These are phyloP conservation scores for Spiraea crenata DNA, from an alignment of 331 rosid species.

Conservation along the genomic window DNA sequence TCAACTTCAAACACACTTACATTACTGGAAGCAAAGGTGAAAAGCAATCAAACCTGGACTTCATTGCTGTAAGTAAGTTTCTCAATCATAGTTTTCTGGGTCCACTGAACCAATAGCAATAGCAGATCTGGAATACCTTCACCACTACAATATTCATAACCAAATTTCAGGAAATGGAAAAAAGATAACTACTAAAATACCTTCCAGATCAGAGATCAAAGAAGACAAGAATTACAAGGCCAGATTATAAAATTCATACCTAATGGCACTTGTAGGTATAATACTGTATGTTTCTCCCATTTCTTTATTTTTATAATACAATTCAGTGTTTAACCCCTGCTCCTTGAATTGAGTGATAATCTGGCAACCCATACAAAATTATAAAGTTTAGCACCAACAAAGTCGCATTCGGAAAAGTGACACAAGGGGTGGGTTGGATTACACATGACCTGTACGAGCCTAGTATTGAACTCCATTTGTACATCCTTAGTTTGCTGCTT, in stretches of 20 bases:
- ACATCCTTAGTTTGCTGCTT: constrained; percentile 89
- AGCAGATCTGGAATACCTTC: constrained; percentile 94
- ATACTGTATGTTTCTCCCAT: constrained; percentile 95
- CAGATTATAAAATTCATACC: constrained; percentile 43
- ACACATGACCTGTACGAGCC: constrained; percentile 69
- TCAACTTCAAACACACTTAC: constrained; percentile 25
- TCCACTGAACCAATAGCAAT: constrained; percentile 79
- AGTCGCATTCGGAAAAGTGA: background rate
- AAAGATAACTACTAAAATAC: background rate
- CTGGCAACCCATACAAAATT: constrained; percentile 40
- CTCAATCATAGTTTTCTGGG: constrained; percentile 87
- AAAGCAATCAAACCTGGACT: constrained; percentile 69
- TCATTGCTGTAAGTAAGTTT: constrained; percentile 85
- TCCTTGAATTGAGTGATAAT: constrained; percentile 79
- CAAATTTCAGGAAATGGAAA: constrained; percentile 19
- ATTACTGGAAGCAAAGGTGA: constrained; percentile 15
- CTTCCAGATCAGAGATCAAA: background rate
- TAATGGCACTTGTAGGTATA: constrained; percentile 94
- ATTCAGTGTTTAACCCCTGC: constrained; percentile 81
- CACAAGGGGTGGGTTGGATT: background rate
- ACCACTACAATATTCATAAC: constrained; percentile 54
- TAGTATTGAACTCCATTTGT: constrained; percentile 73
- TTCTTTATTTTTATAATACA: constrained; percentile 82
- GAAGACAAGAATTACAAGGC: constrained; percentile 13
- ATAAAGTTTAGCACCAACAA: constrained; percentile 10